Evolutionary conservation across 1,139 yeast species (phyloP), one percentile per base, ranked within the genome.

Genomic region (Sugiyamaella japonica): DNA sequence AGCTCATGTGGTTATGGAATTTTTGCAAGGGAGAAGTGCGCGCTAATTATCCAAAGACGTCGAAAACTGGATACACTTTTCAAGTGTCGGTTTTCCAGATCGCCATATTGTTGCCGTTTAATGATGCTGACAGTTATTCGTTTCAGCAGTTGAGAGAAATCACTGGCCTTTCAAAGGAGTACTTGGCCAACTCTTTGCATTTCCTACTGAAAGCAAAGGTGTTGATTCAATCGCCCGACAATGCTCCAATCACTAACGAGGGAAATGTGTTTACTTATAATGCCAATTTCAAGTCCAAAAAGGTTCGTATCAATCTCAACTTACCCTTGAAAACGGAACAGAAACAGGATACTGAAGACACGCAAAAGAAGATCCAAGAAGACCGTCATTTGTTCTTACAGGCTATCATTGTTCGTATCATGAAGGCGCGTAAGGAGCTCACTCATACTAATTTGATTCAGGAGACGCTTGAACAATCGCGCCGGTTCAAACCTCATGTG

Each of bases 1-100:
- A 89, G 62, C 80, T 95, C 65, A 86, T 88, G 67, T 95, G 99
- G 99, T 79, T 93, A 56, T 95, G 98, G 97, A 88, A 89, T 63
- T 84, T 89, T 67, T 89, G 96, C 45, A 87, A 95, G 71, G 95
- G 96, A 59, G 99, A 95, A 69, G 74, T 95, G 54, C 87, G 84
- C 70, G 96, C 96, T n/a, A 87, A 88, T 67, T 80, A 90, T 61
- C 82, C 93, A 6, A 85, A 86, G 53, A 91, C 95, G 6, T 85
- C 86, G 66, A 70, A 70, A 54, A 63, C 63, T 3, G 89, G 93
- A 3, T 95, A 96, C 54, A 89, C 88, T 61, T 85, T 95, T 67
- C 86, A 87, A 10, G 91, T 89, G 41, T 86, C 96, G 7, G 80
- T 89, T 59, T 86, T 84, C 61, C 99, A 95, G 72, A 83, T 91